Conservation (phyloP, 768 basidiomycete genomes). For the Lactarius psammicola region DNA sequence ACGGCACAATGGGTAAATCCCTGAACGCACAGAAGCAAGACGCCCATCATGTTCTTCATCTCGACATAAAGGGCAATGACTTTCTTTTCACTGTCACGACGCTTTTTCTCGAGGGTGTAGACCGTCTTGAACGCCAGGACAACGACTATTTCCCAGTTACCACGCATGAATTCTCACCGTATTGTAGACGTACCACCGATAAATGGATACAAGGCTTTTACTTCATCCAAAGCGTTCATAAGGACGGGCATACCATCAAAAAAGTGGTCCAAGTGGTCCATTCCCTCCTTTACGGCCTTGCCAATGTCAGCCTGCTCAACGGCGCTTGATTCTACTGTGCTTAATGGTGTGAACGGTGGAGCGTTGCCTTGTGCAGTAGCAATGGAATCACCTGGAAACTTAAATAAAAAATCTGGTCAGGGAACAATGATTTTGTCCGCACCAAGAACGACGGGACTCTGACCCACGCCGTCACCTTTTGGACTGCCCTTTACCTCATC, state of each 20-base stretch:
- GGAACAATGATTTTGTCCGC: background rate
- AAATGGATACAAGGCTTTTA: constrained; percentile 34
- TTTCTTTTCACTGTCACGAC: constrained; percentile 52
- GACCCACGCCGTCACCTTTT: background rate
- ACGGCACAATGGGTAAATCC: background rate
- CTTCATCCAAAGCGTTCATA: constrained; percentile 33
- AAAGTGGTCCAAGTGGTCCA: constrained; percentile 31
- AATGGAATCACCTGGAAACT: background rate
- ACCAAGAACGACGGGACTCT: background rate
- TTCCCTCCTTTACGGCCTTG: constrained; percentile 25
- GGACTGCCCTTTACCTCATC: constrained; percentile 2
- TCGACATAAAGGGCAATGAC: constrained; percentile 46
- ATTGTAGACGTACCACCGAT: constrained; percentile 30
- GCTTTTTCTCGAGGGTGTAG: constrained; percentile 46
- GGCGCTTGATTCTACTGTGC: constrained; percentile 3
- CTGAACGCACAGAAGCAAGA: constrained; percentile 13
- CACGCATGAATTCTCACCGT: background rate
- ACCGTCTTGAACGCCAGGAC: constrained; percentile 51
- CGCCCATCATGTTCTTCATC: constrained; percentile 50
- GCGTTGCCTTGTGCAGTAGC: background rate
- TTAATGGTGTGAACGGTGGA: background rate
- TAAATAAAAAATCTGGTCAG: background rate
- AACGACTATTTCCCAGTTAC: constrained; percentile 37
- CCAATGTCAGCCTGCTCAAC: constrained; percentile 10
- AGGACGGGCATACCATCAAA: constrained; percentile 32